Evolutionary conservation across 2,329 filamentous ascomycete genomes (phyloP).

Genomic region (Macrophomina pseudophaseolina): DNA sequence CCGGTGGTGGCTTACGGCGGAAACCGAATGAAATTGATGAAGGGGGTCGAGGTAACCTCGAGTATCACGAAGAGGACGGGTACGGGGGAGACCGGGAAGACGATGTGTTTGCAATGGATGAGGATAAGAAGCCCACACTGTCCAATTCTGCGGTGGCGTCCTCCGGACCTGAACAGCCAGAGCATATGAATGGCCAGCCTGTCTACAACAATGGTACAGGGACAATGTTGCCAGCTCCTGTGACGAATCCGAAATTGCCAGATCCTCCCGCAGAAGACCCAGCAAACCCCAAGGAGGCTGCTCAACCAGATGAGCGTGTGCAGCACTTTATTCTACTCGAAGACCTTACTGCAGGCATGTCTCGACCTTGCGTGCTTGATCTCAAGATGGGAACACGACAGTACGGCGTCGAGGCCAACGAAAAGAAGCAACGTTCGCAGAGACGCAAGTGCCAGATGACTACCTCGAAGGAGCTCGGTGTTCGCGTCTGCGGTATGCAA

Average conservation of each 20-base stretch:
- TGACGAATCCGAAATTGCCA: constrained; percentile 21
- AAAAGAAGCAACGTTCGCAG: constrained; percentile 93
- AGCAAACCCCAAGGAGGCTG: constrained; percentile 52
- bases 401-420: constrained; percentile 88
- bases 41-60: constrained; percentile 72
- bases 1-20: constrained; percentile 81
- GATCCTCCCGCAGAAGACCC: constrained; percentile 33
- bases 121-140: constrained; percentile 38
- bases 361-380: constrained; percentile 93
- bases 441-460: constrained; percentile 90
- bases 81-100: constrained; percentile 80
- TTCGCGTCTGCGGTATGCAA: constrained; percentile 93
- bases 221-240: constrained; percentile 42
- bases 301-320: constrained; percentile 65
- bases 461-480: constrained; percentile 88
- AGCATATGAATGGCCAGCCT: constrained; percentile 11
- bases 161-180: background rate
- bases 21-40: constrained; percentile 71
- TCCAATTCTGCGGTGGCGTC: constrained; percentile 10
- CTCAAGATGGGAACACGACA: constrained; percentile 98
- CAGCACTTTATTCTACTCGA: constrained; percentile 94
- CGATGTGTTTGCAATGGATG: constrained; percentile 72
- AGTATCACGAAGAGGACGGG: constrained; percentile 90
- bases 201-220: constrained; percentile 24
- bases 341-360: constrained; percentile 96